Conservation (phyloP, 2,329 filamentous ascomycete genomes). For the Trichoderma atrobrunneum region DNA sequence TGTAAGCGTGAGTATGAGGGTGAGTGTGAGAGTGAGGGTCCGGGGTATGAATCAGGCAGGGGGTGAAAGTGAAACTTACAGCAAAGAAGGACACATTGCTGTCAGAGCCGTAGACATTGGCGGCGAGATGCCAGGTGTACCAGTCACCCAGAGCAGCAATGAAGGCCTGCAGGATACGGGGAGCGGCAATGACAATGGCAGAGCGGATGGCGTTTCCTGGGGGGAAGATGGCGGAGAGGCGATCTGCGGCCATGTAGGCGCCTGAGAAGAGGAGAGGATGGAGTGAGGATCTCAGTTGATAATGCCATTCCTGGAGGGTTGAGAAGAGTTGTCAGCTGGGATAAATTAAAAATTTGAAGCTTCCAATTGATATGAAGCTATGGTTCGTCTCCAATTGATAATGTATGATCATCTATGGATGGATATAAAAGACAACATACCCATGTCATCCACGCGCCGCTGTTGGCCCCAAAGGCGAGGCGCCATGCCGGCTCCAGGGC, state of each 20-base stretch:
- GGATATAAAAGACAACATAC: slow-evolving; percentile 47
- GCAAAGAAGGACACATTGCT: slow-evolving; percentile 65
- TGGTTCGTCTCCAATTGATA: not conserved
- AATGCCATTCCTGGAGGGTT: slow-evolving; percentile 76
- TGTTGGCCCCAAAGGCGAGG: slow-evolving; percentile 72
- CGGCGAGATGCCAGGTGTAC: slow-evolving; percentile 81
- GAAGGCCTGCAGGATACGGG: slow-evolving; percentile 71
- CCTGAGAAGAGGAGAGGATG: slow-evolving; percentile 85
- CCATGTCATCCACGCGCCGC: slow-evolving; percentile 94
- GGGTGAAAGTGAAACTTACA: slow-evolving; percentile 48
- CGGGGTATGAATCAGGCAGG: too few species aligned
- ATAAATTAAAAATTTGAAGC: slow-evolving; percentile 1
- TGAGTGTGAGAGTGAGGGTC: not conserved
- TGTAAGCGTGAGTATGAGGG: not conserved
- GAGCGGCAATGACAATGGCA: slow-evolving; percentile 66
- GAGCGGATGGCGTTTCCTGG: slow-evolving; percentile 56
- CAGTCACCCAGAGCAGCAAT: slow-evolving; percentile 79
- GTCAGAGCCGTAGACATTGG: slow-evolving; percentile 65
- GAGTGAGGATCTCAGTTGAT: slow-evolving; percentile 82
- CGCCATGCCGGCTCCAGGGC: slow-evolving; percentile 92
- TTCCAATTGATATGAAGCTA: not conserved
- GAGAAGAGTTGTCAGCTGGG: slow-evolving; percentile 6
- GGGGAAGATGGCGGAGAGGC: slow-evolving; percentile 52
- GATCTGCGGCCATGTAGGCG: slow-evolving; percentile 64
- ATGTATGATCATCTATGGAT: not conserved